A percentile compares a stretch with the other conserved stretches of the same genome.
phyloP scores from a whole-genome alignment of 345 rosid genomes.

The Rhodomyrtus tomentosa region DNA sequence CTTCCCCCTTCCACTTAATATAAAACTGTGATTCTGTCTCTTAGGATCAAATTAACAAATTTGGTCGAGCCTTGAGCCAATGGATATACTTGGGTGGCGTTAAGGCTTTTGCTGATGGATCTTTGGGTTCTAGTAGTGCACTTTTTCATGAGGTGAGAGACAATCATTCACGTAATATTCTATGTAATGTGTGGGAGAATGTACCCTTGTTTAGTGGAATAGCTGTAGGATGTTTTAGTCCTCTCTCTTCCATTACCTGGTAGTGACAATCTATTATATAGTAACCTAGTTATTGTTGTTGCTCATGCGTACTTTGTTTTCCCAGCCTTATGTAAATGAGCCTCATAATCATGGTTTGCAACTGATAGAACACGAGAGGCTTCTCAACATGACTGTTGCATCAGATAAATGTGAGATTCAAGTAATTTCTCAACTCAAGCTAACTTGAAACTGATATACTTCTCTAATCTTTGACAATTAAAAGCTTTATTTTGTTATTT shows the following conservation, averaged over 20 bases:
- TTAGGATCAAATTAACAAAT: slow-evolving; percentile 40
- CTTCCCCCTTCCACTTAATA: background rate
- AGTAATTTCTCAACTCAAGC: slow-evolving; percentile 20
- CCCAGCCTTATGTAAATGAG: slow-evolving; percentile 58
- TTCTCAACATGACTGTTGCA: slow-evolving; percentile 57
- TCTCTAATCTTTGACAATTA: background rate
- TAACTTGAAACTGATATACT: background rate
- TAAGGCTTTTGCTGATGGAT: slow-evolving; percentile 91
- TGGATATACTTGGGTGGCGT: slow-evolving; percentile 87
- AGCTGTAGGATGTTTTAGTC: background rate
- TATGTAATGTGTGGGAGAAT: background rate
- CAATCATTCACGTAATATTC: background rate
- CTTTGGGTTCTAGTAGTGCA: slow-evolving; percentile 83
- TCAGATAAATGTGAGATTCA: slow-evolving; percentile 77
- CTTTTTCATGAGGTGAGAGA: slow-evolving; percentile 70
- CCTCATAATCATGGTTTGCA: slow-evolving; percentile 64
- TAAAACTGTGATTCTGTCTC: background rate
- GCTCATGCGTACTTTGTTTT: background rate
- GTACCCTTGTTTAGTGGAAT: background rate
- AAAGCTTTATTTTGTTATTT: background rate
- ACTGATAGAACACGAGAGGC: slow-evolving; percentile 41
- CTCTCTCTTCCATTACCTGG: background rate
- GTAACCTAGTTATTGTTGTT: background rate
- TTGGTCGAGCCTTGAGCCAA: slow-evolving; percentile 43
- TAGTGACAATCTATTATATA: background rate